Conservation (phyloP, 2,329 filamentous ascomycete species). For the Neocatenulostroma microsporum region DNA sequence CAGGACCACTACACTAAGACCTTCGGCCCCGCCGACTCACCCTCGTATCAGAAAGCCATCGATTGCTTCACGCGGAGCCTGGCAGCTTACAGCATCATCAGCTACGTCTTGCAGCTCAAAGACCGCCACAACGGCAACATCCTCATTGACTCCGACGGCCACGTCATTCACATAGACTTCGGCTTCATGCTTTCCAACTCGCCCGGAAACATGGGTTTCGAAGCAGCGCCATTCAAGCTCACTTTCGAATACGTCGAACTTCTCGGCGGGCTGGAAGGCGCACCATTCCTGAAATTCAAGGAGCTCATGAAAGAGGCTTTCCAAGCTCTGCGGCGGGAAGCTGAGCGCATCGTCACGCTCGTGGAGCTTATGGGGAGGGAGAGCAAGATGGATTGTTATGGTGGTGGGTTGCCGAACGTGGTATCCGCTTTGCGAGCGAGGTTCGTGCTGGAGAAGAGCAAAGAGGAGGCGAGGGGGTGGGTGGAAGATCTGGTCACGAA, state of each 20-base stretch:
- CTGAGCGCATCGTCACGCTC: constrained; percentile 72
- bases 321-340: constrained; percentile 68
- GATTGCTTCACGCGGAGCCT: constrained; percentile 75
- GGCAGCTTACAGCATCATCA: constrained; percentile 78
- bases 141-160: constrained; percentile 74
- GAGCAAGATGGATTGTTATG: constrained; percentile 78
- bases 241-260: constrained; percentile 82
- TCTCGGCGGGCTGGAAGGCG: constrained; percentile 62
- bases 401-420: constrained; percentile 63
- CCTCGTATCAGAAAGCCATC: constrained; percentile 62
- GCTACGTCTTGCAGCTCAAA: constrained; percentile 75
- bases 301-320: constrained; percentile 74
- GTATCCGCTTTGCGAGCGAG: constrained; percentile 62
- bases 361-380: constrained; percentile 78
- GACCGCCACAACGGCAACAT: constrained; percentile 83
- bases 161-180: constrained; percentile 84
- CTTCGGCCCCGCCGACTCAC: constrained; percentile 62
- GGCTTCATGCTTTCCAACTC: constrained; percentile 87
- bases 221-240: constrained; percentile 79
- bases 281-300: constrained; percentile 69
- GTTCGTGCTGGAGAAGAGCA: constrained; percentile 75
- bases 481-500: constrained; percentile 76
- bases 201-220: constrained; percentile 74
- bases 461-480: constrained; percentile 71
- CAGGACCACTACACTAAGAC: constrained; percentile 74